Evolutionary conservation across 441 rosid genomes (phyloP).

Genomic region (Erodium trifolium): DNA sequence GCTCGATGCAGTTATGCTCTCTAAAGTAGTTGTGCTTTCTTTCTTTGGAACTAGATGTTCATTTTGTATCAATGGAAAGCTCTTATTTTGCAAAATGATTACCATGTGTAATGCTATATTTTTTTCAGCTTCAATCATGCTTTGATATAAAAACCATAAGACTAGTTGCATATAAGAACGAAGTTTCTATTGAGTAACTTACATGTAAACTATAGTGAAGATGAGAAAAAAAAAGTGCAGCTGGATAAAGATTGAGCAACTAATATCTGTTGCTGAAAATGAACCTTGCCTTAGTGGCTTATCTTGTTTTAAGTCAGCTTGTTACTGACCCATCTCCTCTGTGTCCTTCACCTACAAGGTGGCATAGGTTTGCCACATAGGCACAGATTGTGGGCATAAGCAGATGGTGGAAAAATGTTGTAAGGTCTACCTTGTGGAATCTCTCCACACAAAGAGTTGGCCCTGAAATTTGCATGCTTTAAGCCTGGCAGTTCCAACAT

Average conservation of each 20-base stretch:
- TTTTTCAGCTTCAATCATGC: background rate
- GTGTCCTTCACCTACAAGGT: constrained; percentile 45
- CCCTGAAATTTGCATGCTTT: constrained; percentile 76
- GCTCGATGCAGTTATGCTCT: background rate
- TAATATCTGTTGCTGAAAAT: background rate
- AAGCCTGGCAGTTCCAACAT: constrained; percentile 45
- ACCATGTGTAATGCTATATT: background rate
- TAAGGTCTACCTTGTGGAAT: constrained; percentile 95
- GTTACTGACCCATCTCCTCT: constrained; percentile 41
- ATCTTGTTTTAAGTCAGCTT: constrained; percentile 43
- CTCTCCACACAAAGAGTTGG: constrained; percentile 75
- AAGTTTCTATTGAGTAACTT: background rate
- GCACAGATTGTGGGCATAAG: constrained; percentile 86
- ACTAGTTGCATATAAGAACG: background rate
- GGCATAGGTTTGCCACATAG: constrained; percentile 88
- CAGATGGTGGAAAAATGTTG: constrained; percentile 61
- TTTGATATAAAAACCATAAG: background rate
- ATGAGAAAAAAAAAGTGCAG: background rate
- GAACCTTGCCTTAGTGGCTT: background rate
- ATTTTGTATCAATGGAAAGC: background rate
- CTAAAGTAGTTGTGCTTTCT: background rate
- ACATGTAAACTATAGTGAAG: background rate
- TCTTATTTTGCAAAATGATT: background rate
- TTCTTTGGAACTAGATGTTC: background rate
- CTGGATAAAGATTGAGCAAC: background rate